A percentile compares a stretch with the other conserved stretches of the same genome.
These are phyloP conservation scores for Pyracantha coccinea DNA, from an alignment of 331 rosid genomes.

Conservation along the genomic window DNA sequence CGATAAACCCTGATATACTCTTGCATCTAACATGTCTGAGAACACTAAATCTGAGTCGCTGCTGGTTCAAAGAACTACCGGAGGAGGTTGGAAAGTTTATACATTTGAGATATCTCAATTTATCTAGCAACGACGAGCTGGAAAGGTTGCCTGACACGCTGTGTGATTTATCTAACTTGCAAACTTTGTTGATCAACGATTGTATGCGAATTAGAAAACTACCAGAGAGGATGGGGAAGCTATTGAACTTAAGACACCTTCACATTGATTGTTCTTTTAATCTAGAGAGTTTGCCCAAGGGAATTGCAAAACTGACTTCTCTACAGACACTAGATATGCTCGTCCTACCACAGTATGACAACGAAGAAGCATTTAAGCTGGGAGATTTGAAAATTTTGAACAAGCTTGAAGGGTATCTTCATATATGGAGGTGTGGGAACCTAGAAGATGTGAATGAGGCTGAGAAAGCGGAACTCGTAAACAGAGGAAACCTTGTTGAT, in stretches of 20 bases:
- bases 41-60: constrained; percentile 2
- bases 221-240: constrained; percentile 3
- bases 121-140: background rate
- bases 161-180: constrained; percentile 1
- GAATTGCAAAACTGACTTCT: background rate
- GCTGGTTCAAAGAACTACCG: background rate
- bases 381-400: constrained; percentile 1
- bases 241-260: background rate
- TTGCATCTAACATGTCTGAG: background rate
- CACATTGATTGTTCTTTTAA: background rate
- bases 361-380: background rate
- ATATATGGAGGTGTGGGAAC: background rate
- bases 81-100: background rate
- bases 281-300: background rate
- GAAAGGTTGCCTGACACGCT: background rate
- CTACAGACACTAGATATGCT: background rate
- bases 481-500: background rate
- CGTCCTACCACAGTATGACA: background rate
- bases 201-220: background rate
- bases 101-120: constrained; percentile 13
- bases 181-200: background rate
- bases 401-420: background rate
- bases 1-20: background rate
- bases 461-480: background rate
- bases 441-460: background rate